Evolutionary conservation across 2,329 filamentous ascomycete species (phyloP).

Genomic region (Alternaria sp.): DNA sequence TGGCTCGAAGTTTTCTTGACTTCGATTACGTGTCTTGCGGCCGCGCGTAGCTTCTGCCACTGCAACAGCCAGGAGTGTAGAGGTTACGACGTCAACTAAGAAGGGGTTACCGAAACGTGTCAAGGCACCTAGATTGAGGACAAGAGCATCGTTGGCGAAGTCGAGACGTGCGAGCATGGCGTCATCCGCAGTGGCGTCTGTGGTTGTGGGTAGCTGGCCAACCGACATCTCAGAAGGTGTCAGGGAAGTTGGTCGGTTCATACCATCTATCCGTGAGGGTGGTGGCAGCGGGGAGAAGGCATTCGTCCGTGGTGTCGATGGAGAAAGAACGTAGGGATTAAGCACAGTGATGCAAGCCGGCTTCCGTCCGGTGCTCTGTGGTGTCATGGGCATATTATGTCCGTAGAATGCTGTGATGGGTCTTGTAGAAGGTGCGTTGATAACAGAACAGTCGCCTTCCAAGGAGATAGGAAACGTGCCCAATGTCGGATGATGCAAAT

Average conservation of each 20-base stretch:
- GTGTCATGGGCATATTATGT: slow-evolving; percentile 50
- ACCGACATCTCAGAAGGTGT: slow-evolving; percentile 48
- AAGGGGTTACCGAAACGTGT: slow-evolving; percentile 56
- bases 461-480: slow-evolving; percentile 56
- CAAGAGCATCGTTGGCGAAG: slow-evolving; percentile 53
- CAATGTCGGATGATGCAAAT: slow-evolving; percentile 57
- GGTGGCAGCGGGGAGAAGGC: slow-evolving; percentile 44
- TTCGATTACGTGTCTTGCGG: slow-evolving; percentile 28
- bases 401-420: slow-evolving; percentile 53
- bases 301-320: slow-evolving; percentile 44
- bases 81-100: slow-evolving; percentile 56
- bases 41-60: slow-evolving; percentile 55
- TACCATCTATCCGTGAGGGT: slow-evolving; percentile 35
- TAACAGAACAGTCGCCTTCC: slow-evolving; percentile 53
- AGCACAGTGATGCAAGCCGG: slow-evolving; percentile 49
- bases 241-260: slow-evolving; percentile 41
- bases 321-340: slow-evolving; percentile 52
- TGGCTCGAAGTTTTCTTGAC: slow-evolving; percentile 42
- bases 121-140: slow-evolving; percentile 57
- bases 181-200: slow-evolving; percentile 49
- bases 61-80: slow-evolving; percentile 56
- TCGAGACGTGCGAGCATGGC: slow-evolving; percentile 57
- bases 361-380: slow-evolving; percentile 41
- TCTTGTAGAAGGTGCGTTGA: slow-evolving; percentile 49
- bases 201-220: slow-evolving; percentile 45